Conservation (phyloP, 1,284 basidiomycete species). For the Bjerkandera adusta region DNA sequence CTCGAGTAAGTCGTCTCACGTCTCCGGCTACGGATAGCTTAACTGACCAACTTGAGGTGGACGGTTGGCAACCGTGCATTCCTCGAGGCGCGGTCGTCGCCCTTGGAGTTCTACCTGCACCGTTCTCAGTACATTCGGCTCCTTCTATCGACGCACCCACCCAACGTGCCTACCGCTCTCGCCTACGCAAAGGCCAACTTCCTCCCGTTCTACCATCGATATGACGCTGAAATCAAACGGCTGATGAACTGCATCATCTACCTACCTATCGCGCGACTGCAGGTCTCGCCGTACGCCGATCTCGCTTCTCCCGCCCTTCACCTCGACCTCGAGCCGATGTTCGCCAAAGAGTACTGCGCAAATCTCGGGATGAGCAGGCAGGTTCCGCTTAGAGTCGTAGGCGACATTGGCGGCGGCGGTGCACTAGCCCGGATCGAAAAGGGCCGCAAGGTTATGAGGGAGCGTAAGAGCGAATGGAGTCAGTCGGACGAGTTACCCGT, state of each 20-base stretch:
- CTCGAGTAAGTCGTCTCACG: slow-evolving; percentile 54
- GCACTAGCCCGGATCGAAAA: slow-evolving; percentile 90
- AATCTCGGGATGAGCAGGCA: slow-evolving; percentile 85
- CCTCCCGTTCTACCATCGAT: slow-evolving; percentile 62
- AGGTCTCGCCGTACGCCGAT: slow-evolving; percentile 73
- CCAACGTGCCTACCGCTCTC: slow-evolving; percentile 59
- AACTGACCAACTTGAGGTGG: slow-evolving; percentile 56
- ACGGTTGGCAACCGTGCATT: slow-evolving; percentile 63
- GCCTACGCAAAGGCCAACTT: slow-evolving; percentile 74
- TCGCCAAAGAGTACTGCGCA: slow-evolving; percentile 89
- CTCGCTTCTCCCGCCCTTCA: slow-evolving; percentile 69
- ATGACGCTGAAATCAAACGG: slow-evolving; percentile 67
- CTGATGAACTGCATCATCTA: slow-evolving; percentile 79
- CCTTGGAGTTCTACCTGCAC: slow-evolving; percentile 85
- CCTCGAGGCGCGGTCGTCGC: slow-evolving; percentile 66
- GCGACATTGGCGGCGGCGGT: slow-evolving; percentile 88
- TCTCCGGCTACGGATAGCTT: slow-evolving; percentile 1
- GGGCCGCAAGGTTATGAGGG: slow-evolving; percentile 88
- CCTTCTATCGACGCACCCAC: slow-evolving; percentile 55
- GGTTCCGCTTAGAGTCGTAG: slow-evolving; percentile 82
- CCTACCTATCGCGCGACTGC: slow-evolving; percentile 61
- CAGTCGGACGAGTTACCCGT: slow-evolving; percentile 90
- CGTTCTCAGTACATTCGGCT: slow-evolving; percentile 82
- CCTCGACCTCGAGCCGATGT: slow-evolving; percentile 75
- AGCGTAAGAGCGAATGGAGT: slow-evolving; percentile 89